These are phyloP conservation scores for Pinus taeda DNA, from an alignment of 75 land plant species.

Conservation along the genomic window DNA sequence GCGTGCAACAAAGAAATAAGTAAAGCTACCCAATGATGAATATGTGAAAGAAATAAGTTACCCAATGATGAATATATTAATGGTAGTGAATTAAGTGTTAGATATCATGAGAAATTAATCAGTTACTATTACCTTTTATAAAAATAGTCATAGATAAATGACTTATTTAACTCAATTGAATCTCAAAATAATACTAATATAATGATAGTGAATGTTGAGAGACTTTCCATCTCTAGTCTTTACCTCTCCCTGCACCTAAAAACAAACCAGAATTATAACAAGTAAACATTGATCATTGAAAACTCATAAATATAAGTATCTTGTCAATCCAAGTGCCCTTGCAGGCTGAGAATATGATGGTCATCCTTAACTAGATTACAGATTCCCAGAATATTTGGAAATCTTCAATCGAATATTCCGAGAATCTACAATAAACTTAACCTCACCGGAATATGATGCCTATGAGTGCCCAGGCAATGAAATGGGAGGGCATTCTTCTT, in stretches of 20 bases:
- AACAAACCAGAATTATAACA: not conserved
- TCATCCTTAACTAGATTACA: too few relatives aligned
- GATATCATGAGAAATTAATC: constrained; percentile 37
- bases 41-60: too few relatives aligned
- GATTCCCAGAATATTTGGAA: too few relatives aligned
- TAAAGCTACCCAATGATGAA: not conserved
- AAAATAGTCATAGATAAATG: too few relatives aligned
- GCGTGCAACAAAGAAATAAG: not conserved
- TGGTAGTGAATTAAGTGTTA: constrained; percentile 30
- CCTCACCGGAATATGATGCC: constrained; percentile 54
- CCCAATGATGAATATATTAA: not conserved
- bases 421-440: too few relatives aligned
- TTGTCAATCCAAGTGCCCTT: constrained; percentile 37
- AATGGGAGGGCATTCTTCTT: constrained; percentile 74
- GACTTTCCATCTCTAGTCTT: constrained; percentile 72
- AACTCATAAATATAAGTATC: not conserved
- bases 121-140: too few relatives aligned
- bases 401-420: too few relatives aligned
- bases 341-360: constrained; percentile 78
- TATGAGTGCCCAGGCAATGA: constrained; percentile 41
- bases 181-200: too few relatives aligned
- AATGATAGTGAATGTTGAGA: constrained; percentile 66
- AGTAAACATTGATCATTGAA: not conserved
- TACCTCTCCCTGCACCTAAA: constrained; percentile 66
- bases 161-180: too few relatives aligned